Evolutionary conservation across 2,329 filamentous ascomycete species (phyloP).

Genomic region (Fusarium xyrophilum): DNA sequence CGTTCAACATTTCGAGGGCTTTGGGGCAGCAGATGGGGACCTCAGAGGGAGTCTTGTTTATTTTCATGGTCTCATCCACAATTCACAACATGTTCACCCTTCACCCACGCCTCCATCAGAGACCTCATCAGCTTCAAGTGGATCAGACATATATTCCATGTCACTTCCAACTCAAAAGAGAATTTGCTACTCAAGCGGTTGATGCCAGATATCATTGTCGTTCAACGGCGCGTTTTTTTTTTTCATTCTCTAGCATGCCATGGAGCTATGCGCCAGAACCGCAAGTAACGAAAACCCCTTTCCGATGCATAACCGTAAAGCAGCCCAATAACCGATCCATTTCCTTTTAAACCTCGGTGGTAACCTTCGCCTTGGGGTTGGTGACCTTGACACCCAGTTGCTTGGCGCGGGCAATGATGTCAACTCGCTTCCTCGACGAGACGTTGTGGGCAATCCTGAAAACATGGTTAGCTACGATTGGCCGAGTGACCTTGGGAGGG

Average conservation of each 20-base stretch:
- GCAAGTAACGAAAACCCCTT: constrained; percentile 44
- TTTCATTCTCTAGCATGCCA: constrained; percentile 43
- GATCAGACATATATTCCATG: constrained; percentile 4
- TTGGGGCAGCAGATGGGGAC: constrained; percentile 10
- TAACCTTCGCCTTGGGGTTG: constrained; percentile 98
- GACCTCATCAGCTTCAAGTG: constrained; percentile 27
- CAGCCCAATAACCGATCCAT: constrained; percentile 42
- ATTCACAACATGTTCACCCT: constrained; percentile 25
- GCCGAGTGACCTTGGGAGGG: not conserved
- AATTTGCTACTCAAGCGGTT: constrained; percentile 26
- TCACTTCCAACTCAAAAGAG: constrained; percentile 8
- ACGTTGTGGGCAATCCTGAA: constrained; percentile 94
- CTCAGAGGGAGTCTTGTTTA: constrained; percentile 28
- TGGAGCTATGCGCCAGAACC: constrained; percentile 41
- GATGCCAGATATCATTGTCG: constrained; percentile 40
- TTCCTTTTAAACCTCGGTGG: constrained; percentile 79
- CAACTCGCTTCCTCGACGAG: constrained; percentile 97
- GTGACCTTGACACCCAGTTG: constrained; percentile 99
- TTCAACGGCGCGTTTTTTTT: constrained; percentile 45
- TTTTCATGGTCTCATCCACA: constrained; percentile 33
- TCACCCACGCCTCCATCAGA: constrained; percentile 22
- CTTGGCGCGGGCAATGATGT: constrained; percentile 97
- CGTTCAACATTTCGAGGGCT: not conserved
- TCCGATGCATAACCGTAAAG: constrained; percentile 45
- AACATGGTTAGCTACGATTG: constrained; percentile 29